These are phyloP conservation scores for Arthrobotrys sphaeroides DNA, from an alignment of 2,329 filamentous ascomycete genomes.

Conservation along the genomic window DNA sequence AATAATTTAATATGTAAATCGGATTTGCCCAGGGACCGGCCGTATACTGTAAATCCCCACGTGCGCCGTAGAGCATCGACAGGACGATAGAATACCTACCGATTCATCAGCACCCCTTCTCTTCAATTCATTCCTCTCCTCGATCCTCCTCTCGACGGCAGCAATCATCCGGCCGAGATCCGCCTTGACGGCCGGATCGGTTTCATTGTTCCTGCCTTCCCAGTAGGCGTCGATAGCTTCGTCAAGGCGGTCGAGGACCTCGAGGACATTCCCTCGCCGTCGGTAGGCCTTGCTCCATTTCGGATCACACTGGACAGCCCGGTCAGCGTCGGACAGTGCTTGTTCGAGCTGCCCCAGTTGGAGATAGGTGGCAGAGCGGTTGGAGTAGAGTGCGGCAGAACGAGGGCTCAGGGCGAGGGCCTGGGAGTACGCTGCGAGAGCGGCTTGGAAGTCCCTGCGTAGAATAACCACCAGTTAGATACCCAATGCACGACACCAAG, in stretches of 20 bases:
- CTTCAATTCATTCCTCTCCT: slow-evolving; percentile 42
- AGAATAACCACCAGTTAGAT: neutral
- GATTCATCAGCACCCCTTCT: slow-evolving; percentile 29
- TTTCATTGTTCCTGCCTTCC: slow-evolving; percentile 53
- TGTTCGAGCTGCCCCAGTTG: slow-evolving; percentile 55
- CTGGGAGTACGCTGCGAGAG: slow-evolving; percentile 55
- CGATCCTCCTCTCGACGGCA: slow-evolving; percentile 46
- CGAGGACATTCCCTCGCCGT: slow-evolving; percentile 56
- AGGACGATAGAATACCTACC: slow-evolving; percentile 8
- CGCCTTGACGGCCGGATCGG: slow-evolving; percentile 49
- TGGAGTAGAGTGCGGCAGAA: slow-evolving; percentile 56
- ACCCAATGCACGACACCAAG: neutral
- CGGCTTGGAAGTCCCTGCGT: slow-evolving; percentile 56
- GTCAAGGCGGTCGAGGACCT: slow-evolving; percentile 54
- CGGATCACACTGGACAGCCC: slow-evolving; percentile 55
- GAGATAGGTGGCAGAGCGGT: slow-evolving; percentile 56
- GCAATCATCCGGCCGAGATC: slow-evolving; percentile 46
- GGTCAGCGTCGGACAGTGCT: slow-evolving; percentile 56
- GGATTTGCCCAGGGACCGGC: too few relatives aligned
- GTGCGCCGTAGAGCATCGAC: neutral
- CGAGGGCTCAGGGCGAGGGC: slow-evolving; percentile 55
- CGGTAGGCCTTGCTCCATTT: slow-evolving; percentile 57
- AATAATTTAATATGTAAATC: too few relatives aligned
- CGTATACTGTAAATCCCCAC: slow-evolving; percentile 47
- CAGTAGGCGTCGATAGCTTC: slow-evolving; percentile 55